phyloP scores from a whole-genome alignment of 768 basidiomycete genomes.

The Serendipita vermifera region DNA sequence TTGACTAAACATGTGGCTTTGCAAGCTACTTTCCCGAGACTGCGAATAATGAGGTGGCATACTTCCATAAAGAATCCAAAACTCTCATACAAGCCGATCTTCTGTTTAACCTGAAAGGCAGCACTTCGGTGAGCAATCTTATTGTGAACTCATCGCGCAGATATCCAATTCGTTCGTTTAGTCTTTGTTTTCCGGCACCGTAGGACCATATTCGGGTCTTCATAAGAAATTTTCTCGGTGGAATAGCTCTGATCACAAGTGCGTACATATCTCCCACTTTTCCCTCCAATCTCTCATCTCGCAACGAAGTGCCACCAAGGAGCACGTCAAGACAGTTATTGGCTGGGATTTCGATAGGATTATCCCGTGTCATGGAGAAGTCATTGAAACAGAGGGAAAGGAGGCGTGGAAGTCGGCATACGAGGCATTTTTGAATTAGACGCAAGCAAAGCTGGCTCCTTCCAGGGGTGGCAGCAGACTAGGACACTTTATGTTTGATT shows the following conservation, averaged over 20 bases:
- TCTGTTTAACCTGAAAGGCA: conserved; percentile 73
- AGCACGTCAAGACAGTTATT: conserved; percentile 49
- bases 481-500: too few relatives aligned
- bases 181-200: conserved; percentile 17
- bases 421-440: conserved; percentile 19
- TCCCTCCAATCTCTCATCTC: too few relatives aligned
- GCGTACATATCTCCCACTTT: conserved; percentile 13
- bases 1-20: conserved; percentile 8
- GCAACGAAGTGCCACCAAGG: conserved; percentile 33
- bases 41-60: conserved; percentile 70
- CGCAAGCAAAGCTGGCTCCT: too few relatives aligned
- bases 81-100: conserved; percentile 72
- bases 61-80: conserved; percentile 58
- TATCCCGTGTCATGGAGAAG: conserved; percentile 62
- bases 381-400: conserved; percentile 50
- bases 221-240: conserved; percentile 17
- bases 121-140: conserved; percentile 12
- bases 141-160: conserved; percentile 21
- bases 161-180: not conserved
- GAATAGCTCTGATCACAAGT: conserved; percentile 17
- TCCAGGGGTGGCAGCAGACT: too few relatives aligned
- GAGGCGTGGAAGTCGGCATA: conserved; percentile 40
- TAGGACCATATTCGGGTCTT: not conserved
- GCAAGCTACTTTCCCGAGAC: conserved; percentile 56
- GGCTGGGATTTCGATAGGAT: conserved; percentile 64